Conservation (phyloP, 768 basidiomycete genomes). For the Boletus vermiculosoides region DNA sequence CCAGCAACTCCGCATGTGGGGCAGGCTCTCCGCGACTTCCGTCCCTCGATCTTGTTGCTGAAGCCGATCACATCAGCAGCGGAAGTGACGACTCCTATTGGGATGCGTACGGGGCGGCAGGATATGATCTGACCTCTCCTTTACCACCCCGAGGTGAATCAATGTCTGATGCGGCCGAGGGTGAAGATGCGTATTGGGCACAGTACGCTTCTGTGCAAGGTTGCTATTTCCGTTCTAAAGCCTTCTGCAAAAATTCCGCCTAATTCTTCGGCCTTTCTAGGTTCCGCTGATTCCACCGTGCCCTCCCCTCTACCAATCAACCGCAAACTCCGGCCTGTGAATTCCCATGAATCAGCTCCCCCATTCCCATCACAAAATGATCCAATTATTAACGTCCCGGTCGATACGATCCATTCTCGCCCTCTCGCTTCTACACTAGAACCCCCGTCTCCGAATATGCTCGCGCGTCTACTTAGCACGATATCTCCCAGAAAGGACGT, state of each 20-base stretch:
- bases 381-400: constrained; percentile 14
- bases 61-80: constrained; percentile 23
- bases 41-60: constrained; percentile 1
- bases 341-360: not conserved
- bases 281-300: constrained; percentile 69
- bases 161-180: constrained; percentile 10
- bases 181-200: constrained; percentile 74
- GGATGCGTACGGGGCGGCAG: constrained; percentile 55
- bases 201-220: constrained; percentile 71
- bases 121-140: constrained; percentile 27
- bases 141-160: constrained; percentile 19
- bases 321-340: constrained; percentile 25
- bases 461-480: constrained; percentile 26
- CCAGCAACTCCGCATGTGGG: constrained; percentile 23
- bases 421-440: constrained; percentile 5
- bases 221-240: constrained; percentile 30
- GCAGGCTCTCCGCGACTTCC: not conserved
- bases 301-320: constrained; percentile 46
- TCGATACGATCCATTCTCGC: constrained; percentile 19
- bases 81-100: constrained; percentile 60
- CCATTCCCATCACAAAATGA: constrained; percentile 7
- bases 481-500: constrained; percentile 28
- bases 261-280: constrained; percentile 34
- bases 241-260: constrained; percentile 2
- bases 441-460: constrained; percentile 28